A percentile compares a stretch with the other conserved stretches of the same genome.
phyloP scores from a whole-genome alignment of 768 basidiomycete genomes.

The Pisolithus microcarpus region DNA sequence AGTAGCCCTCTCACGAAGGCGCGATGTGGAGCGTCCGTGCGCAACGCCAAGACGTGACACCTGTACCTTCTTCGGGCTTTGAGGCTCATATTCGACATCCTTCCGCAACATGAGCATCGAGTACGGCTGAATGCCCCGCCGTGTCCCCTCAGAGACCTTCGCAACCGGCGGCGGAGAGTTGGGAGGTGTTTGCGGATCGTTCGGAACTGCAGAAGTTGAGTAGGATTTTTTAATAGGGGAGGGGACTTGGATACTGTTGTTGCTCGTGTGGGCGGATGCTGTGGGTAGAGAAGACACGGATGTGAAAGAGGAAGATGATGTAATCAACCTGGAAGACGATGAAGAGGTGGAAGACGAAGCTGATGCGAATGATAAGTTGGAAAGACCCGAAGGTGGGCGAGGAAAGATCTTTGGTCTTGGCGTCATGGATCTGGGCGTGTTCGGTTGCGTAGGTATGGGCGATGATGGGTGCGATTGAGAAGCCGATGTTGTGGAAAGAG shows the following conservation, averaged over 20 bases:
- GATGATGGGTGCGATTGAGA: constrained; percentile 32
- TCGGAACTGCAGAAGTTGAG: constrained; percentile 10
- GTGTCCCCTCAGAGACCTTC: constrained; percentile 15
- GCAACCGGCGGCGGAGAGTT: constrained; percentile 23
- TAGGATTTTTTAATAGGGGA: constrained; percentile 38
- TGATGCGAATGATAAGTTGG: constrained; percentile 16
- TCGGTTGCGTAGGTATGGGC: constrained; percentile 20
- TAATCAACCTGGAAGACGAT: constrained; percentile 12
- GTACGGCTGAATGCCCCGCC: constrained; percentile 32
- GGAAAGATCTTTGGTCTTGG: constrained; percentile 21
- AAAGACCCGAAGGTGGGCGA: constrained; percentile 13
- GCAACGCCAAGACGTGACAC: constrained; percentile 25
- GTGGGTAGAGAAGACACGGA: constrained; percentile 36
- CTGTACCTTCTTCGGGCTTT: constrained; percentile 57
- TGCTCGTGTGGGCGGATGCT: constrained; percentile 22
- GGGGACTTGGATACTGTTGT: constrained; percentile 26
- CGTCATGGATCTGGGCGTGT: constrained; percentile 7
- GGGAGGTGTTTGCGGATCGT: constrained; percentile 17
- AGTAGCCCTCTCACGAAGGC: constrained; percentile 2
- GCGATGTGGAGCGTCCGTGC: constrained; percentile 13
- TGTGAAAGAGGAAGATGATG: constrained; percentile 25
- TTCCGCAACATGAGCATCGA: constrained; percentile 59
- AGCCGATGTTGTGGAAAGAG: constrained; percentile 1
- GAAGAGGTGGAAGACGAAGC: constrained; percentile 18
- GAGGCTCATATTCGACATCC: constrained; percentile 68